Base-by-base conservation (phyloP, 2,329 filamentous ascomycete genomes). In the Aureobasidium mangrovei region DNA sequence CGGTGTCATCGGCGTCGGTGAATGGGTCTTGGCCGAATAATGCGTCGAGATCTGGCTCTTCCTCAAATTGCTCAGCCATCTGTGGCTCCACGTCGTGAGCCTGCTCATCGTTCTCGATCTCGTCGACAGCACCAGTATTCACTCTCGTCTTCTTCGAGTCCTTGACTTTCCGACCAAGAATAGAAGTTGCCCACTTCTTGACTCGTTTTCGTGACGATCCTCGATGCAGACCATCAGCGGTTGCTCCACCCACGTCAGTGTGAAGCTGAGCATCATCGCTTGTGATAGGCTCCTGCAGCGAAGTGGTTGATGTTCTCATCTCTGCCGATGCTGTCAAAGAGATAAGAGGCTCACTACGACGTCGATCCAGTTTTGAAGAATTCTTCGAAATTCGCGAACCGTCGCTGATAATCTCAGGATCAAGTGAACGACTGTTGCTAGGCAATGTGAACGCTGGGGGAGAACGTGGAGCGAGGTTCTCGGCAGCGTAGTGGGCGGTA, bases 111-210 rank as follows among this genome's bases (percentile, higher is more conserved):
- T 29, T 36, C 26, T 35, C 31, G 12, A 39, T 53, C 24, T 28
- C 47, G 18, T 51, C 47, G 12, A 35, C 39, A 33, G 38, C 18
- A 33, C 42, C 47, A 5, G 27, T 12, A 18, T 12, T 33, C 10
- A 45, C 43, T 40, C 47, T 55, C 35, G 40, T 10, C 44, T 56
- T 58, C 36, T 53, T 58, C 10, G 54, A 42, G 31, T 58, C 58
- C 26, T 54, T 56, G 24, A 44, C 45, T 31, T 57, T 60, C 24
- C 60, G 54, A 12, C 57, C 54, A 31, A 61, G 55, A 55, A 67
- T 66, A 3, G 65, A 65, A 7, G 79, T 80, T 18, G 81, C 81
- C 82, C 83, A 86, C 6, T 77, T 75, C 63, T 86, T 88, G 58
- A 91, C 84, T 65, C 84, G 86, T 71, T 88, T 90, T 64, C 63